Conservation (phyloP, 2,329 filamentous ascomycete genomes). For the Alternaria conjuncta region DNA sequence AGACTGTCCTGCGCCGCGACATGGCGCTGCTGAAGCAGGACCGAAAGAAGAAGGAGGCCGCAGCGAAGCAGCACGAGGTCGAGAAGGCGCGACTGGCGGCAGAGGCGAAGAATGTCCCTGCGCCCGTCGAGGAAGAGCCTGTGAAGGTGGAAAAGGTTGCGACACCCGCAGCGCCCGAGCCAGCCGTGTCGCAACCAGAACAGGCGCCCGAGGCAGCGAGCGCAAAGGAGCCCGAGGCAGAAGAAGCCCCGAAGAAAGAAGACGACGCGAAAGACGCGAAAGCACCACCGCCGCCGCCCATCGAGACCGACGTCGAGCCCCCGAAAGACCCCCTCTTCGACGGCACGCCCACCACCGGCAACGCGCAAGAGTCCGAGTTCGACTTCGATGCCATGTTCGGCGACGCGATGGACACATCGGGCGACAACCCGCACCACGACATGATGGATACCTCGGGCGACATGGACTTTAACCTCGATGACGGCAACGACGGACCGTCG, state of each 20-base stretch:
- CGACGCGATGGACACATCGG: conserved; percentile 35
- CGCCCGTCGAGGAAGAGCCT: conserved; percentile 9
- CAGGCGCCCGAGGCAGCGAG: conserved; percentile 12
- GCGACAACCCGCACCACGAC: conserved; percentile 24
- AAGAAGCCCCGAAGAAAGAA: conserved; percentile 18
- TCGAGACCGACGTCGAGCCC: conserved; percentile 22
- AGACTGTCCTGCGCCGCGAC: conserved; percentile 45
- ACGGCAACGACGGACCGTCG: conserved; percentile 34
- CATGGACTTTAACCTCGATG: conserved; percentile 43
- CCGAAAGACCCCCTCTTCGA: conserved; percentile 41
- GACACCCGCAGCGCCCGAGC: conserved; percentile 19
- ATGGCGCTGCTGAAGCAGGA: conserved; percentile 45
- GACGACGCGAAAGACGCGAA: conserved; percentile 11
- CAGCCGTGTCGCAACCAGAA: conserved; percentile 1
- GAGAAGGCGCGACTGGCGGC: conserved; percentile 42
- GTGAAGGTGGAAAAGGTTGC: conserved; percentile 21
- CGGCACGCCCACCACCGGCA: conserved; percentile 35
- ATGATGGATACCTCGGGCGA: conserved; percentile 37
- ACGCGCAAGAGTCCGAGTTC: conserved; percentile 45
- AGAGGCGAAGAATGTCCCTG: conserved; percentile 25
- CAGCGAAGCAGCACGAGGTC: conserved; percentile 38
- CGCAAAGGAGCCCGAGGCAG: conserved; percentile 14
- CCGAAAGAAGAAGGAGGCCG: conserved; percentile 45
- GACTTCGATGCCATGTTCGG: conserved; percentile 49
- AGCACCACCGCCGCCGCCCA: conserved; percentile 12